Evolutionary conservation across 345 rosid genomes (phyloP).

Genomic region (Excoecaria agallocha): DNA sequence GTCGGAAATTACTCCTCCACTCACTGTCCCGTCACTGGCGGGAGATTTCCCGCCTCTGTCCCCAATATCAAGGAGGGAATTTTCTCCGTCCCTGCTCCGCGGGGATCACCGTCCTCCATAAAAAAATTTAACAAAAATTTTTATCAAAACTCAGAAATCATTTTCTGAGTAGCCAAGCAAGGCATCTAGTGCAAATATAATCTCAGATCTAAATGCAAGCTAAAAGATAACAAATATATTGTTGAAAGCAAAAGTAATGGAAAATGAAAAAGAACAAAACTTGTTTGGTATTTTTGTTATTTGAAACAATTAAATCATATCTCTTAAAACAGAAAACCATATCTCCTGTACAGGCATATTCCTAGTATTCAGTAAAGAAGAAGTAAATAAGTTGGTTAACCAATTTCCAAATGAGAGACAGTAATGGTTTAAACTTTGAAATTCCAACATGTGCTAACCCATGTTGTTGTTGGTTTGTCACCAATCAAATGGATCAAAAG

Average conservation of each 20-base stretch:
- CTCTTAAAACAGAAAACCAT: not conserved
- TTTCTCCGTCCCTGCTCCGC: too few species aligned
- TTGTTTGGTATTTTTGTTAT: not conserved
- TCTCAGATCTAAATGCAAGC: not conserved
- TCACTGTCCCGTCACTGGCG: too few species aligned
- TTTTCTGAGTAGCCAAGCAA: too few species aligned
- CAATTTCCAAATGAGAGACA: not conserved
- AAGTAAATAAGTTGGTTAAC: not conserved
- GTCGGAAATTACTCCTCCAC: too few species aligned
- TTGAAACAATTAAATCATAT: not conserved
- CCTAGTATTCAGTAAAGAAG: not conserved
- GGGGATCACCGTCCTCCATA: too few species aligned
- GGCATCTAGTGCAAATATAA: too few species aligned
- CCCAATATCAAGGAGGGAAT: too few species aligned
- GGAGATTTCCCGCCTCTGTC: too few species aligned
- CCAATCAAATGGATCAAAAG: not conserved
- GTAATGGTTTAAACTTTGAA: not conserved
- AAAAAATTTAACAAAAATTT: too few species aligned
- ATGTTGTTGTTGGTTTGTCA: not conserved
- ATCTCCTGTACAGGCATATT: not conserved
- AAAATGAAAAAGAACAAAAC: not conserved
- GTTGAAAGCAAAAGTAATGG: not conserved
- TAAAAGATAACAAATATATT: not conserved
- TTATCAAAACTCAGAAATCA: too few species aligned
- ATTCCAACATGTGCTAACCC: not conserved